phyloP scores from a whole-genome alignment of 257 asterid species.

The Solanum raphanifolium region DNA sequence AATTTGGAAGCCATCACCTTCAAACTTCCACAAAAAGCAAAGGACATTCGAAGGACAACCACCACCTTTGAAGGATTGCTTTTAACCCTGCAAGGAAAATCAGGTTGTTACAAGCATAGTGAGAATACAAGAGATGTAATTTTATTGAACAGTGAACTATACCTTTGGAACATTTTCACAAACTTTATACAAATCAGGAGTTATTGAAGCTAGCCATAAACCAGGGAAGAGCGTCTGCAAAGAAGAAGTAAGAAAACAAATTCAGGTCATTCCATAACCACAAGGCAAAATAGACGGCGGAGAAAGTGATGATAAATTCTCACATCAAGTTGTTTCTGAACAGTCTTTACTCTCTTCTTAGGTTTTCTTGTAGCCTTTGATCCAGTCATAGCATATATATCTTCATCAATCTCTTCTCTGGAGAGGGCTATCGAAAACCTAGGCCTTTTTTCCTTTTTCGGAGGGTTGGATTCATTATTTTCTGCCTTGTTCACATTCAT shows the following conservation, averaged over 20 bases:
- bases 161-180: constrained; percentile 49
- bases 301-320: neutral
- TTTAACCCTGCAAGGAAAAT: constrained; percentile 38
- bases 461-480: constrained; percentile 12
- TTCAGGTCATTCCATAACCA: neutral
- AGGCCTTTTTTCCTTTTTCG: constrained; percentile 25
- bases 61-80: constrained; percentile 11
- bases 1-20: constrained; percentile 23
- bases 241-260: neutral
- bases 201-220: constrained; percentile 38
- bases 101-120: neutral
- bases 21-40: constrained; percentile 16
- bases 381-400: constrained; percentile 39
- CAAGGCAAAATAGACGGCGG: neutral
- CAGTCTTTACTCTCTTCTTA: constrained; percentile 37
- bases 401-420: constrained; percentile 54
- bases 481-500: constrained; percentile 22
- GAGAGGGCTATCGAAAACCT: constrained; percentile 26
- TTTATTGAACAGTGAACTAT: neutral
- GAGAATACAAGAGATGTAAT: neutral
- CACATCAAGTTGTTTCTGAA: constrained; percentile 54
- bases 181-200: constrained; percentile 45
- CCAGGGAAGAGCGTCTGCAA: constrained; percentile 56
- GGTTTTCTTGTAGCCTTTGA: constrained; percentile 55
- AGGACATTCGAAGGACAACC: constrained; percentile 9